Conservation (phyloP, 106 monocot genomes). For the Gastrodia elata region DNA sequence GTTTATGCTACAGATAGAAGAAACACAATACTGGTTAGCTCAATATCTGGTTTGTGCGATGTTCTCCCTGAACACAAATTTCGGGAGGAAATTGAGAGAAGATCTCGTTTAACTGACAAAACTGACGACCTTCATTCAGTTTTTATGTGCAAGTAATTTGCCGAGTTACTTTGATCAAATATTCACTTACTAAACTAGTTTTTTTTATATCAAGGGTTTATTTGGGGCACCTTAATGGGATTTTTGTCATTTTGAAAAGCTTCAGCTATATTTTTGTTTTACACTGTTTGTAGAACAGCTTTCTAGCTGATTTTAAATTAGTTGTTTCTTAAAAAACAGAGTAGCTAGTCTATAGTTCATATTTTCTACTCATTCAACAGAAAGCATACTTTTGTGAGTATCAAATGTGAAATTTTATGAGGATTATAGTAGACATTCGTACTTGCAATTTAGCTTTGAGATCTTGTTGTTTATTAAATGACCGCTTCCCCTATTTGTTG, state of each 20-base stretch:
- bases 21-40: slow-evolving; percentile 15
- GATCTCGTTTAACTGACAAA: slow-evolving; percentile 13
- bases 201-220: no score
- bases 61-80: slow-evolving; percentile 19
- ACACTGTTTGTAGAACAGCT: no score
- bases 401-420: neutral
- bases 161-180: slow-evolving; percentile 1
- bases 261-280: no score
- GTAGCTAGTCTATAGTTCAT: no score
- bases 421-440: neutral
- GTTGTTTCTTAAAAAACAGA: no score
- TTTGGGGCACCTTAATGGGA: no score
- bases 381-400: no score
- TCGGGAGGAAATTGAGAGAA: slow-evolving; percentile 23
- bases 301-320: no score
- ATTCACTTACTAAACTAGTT: neutral
- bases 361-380: no score
- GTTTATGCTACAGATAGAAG: slow-evolving; percentile 32
- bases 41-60: slow-evolving; percentile 22
- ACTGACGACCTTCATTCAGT: slow-evolving; percentile 12
- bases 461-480: neutral
- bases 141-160: slow-evolving; percentile 26
- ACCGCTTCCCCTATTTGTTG: neutral
- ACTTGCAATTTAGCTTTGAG: neutral
- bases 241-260: no score